A percentile compares a stretch with the other conserved stretches of the same genome.
phyloP scores from a whole-genome alignment of 208 protist species.

The Leishmania amazonensis region DNA sequence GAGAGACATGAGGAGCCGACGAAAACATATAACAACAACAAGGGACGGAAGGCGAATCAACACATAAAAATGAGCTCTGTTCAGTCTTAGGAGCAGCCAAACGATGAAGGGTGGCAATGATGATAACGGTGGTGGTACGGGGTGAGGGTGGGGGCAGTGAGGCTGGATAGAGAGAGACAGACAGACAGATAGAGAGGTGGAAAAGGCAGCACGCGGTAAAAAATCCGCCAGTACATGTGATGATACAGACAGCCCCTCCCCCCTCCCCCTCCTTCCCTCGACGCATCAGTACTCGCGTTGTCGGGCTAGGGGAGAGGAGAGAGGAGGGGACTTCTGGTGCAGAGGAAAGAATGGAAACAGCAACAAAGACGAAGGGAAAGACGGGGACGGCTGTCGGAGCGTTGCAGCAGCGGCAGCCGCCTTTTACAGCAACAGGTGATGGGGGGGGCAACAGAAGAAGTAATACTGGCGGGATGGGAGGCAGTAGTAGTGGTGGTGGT shows the following conservation, averaged over 20 bases:
- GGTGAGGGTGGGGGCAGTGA: neutral
- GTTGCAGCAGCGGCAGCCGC: neutral
- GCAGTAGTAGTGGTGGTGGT: neutral
- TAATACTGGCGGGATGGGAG: neutral
- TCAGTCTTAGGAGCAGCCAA: neutral
- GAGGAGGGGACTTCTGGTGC: neutral
- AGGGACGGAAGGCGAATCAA: neutral
- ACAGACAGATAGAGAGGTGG: neutral
- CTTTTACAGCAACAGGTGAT: neutral
- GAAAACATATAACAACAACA: neutral
- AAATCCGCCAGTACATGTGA: neutral
- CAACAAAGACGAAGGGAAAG: neutral
- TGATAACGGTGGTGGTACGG: neutral
- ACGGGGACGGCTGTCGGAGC: neutral
- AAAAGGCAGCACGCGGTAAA: neutral
- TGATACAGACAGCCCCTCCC: neutral
- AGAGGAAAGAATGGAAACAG: neutral
- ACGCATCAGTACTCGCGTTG: neutral
- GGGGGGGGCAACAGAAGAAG: neutral
- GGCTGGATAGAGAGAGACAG: neutral
- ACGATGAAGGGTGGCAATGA: neutral
- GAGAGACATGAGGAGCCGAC: no score
- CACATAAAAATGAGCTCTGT: neutral
- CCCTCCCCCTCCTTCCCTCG: neutral
- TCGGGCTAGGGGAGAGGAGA: neutral